Conservation (phyloP, 1,139 yeast species). For the Pichia sp. region DNA sequence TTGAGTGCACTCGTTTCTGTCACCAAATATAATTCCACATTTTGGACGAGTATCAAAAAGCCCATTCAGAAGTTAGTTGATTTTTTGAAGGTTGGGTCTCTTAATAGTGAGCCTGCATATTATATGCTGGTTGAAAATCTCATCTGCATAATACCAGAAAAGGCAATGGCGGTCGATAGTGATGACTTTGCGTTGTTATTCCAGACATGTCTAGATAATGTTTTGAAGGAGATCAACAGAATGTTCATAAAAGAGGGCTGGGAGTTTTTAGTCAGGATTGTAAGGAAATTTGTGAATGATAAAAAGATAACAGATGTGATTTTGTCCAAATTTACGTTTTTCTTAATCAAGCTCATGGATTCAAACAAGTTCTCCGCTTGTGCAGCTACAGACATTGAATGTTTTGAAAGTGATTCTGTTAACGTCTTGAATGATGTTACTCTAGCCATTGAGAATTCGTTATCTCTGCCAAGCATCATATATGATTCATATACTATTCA, state of each 20-base stretch:
- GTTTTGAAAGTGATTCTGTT: background rate
- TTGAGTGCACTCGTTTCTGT: conserved; percentile 39
- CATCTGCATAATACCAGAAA: conserved; percentile 20
- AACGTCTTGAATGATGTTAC: conserved; percentile 12
- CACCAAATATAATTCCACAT: conserved; percentile 32
- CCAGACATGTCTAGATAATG: conserved; percentile 22
- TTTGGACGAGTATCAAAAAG: conserved; percentile 41
- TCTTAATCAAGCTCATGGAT: conserved; percentile 14
- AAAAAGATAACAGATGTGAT: conserved; percentile 4
- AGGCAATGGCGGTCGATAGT: conserved; percentile 13
- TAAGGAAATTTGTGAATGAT: background rate
- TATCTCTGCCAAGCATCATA: background rate
- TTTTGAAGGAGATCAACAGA: conserved; percentile 16
- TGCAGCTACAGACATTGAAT: conserved; percentile 6
- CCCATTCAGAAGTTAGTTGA: conserved; percentile 35
- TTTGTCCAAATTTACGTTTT: conserved; percentile 6
- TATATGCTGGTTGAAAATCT: conserved; percentile 27
- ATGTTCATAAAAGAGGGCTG: conserved; percentile 20
- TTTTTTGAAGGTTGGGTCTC: conserved; percentile 43
- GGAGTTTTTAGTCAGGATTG: conserved; percentile 17
- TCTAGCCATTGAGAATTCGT: conserved; percentile 4
- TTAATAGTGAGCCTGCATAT: conserved; percentile 44
- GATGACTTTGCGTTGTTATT: conserved; percentile 19
- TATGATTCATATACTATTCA: conserved; percentile 6
- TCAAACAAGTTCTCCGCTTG: conserved; percentile 8